Conservation (phyloP, 164 flowering plant species). For the Liquidambar formosana region DNA sequence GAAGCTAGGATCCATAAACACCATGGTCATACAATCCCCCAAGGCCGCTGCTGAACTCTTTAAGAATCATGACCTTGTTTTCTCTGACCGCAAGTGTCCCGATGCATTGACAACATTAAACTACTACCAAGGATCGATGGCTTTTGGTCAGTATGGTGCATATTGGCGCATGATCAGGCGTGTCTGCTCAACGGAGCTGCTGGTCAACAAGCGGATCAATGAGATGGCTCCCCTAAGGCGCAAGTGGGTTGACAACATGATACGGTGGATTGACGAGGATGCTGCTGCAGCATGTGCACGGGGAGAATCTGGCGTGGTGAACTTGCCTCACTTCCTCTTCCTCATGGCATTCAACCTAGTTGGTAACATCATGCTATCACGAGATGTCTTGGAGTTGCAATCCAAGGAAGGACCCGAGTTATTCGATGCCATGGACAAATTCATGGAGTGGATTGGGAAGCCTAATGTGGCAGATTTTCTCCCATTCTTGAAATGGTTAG, state of each 20-base stretch:
- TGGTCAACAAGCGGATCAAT: slow-evolving; percentile 18
- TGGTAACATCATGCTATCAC: background rate
- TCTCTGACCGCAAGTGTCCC: slow-evolving; percentile 12
- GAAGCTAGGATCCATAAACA: slow-evolving; percentile 16
- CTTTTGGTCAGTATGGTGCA: slow-evolving; percentile 15
- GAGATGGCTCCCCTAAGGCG: slow-evolving; percentile 9
- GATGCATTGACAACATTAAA: slow-evolving; percentile 9
- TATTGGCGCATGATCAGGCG: slow-evolving; percentile 19
- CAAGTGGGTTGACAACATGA: no score
- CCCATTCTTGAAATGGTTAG: slow-evolving; percentile 22
- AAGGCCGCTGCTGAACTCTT: slow-evolving; percentile 27
- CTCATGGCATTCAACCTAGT: slow-evolving; percentile 24
- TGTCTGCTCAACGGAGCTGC: slow-evolving; percentile 16
- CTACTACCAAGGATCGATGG: slow-evolving; percentile 14
- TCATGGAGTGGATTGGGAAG: slow-evolving; percentile 15
- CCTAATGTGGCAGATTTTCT: slow-evolving; percentile 32
- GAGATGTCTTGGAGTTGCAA: slow-evolving; percentile 13
- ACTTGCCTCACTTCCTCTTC: slow-evolving; percentile 19
- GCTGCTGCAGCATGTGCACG: no score
- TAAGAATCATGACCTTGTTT: slow-evolving; percentile 23
- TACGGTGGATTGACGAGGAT: no score
- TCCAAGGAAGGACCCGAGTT: slow-evolving; percentile 22
- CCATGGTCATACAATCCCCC: slow-evolving; percentile 21
- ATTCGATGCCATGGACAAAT: slow-evolving; percentile 2
- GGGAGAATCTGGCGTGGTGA: slow-evolving; percentile 1